Conservation (phyloP, 768 basidiomycete species). For the Tricholoma hemisulphureum region DNA sequence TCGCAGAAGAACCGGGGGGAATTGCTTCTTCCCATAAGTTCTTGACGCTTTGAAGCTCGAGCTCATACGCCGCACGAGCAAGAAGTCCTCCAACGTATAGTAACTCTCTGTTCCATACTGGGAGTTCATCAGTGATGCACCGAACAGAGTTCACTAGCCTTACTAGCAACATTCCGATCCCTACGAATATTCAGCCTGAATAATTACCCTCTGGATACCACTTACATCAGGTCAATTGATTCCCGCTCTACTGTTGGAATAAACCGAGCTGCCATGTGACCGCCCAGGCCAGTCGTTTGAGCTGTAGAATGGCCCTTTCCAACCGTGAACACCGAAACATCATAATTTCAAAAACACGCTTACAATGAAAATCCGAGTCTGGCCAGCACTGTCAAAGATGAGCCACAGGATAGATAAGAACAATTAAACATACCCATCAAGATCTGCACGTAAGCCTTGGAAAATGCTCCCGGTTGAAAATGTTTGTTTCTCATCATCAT, state of each 20-base stretch:
- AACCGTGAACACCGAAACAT: slow-evolving; percentile 4
- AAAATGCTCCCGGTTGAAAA: slow-evolving; percentile 78
- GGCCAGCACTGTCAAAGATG: slow-evolving; percentile 48
- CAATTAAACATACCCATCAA: slow-evolving; percentile 61
- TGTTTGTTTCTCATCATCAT: slow-evolving; percentile 61
- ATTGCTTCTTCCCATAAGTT: slow-evolving; percentile 57
- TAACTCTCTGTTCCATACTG: slow-evolving; percentile 90
- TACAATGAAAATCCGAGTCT: slow-evolving; percentile 84
- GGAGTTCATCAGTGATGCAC: slow-evolving; percentile 2
- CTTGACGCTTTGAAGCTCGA: slow-evolving; percentile 65
- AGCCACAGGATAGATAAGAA: slow-evolving; percentile 1
- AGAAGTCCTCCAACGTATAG: slow-evolving; percentile 83
- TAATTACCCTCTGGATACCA: not conserved
- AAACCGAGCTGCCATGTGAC: slow-evolving; percentile 73
- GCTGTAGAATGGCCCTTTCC: slow-evolving; percentile 81
- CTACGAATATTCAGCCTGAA: slow-evolving; percentile 33
- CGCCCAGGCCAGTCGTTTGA: slow-evolving; percentile 83
- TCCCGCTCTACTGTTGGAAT: slow-evolving; percentile 97
- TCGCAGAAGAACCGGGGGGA: slow-evolving; percentile 26
- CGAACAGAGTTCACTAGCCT: slow-evolving; percentile 21
- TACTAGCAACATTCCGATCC: slow-evolving; percentile 79
- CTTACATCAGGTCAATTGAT: slow-evolving; percentile 83
- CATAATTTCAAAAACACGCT: slow-evolving; percentile 17
- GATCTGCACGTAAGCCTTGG: slow-evolving; percentile 80
- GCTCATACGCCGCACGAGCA: slow-evolving; percentile 79